Conservation (phyloP, 2,329 filamentous ascomycete species). For the Lachnellula suecica region DNA sequence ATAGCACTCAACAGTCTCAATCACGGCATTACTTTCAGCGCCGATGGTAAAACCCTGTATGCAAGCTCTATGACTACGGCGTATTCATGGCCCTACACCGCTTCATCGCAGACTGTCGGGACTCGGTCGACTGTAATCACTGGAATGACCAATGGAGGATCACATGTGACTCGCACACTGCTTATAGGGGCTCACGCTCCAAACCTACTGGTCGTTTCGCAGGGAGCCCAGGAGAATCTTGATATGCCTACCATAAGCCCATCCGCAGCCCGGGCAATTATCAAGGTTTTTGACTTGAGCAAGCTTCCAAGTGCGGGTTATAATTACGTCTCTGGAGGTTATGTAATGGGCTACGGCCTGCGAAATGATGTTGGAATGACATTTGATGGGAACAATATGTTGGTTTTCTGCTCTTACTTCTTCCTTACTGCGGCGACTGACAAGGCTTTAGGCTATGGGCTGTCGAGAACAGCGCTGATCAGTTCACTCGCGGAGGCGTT, state of each 20-base stretch:
- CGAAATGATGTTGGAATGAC: slow-evolving; percentile 21
- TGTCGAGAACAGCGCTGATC: slow-evolving; percentile 14
- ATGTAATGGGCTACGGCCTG: slow-evolving; percentile 17
- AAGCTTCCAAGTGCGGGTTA: slow-evolving; percentile 13
- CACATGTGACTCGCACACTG: slow-evolving; percentile 16
- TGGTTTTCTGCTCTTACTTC: neutral
- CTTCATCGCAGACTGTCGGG: slow-evolving; percentile 4
- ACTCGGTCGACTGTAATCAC: slow-evolving; percentile 8
- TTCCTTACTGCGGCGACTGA: neutral
- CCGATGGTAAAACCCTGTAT: slow-evolving; percentile 18
- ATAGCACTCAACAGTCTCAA: slow-evolving; percentile 12
- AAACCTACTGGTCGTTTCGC: slow-evolving; percentile 18
- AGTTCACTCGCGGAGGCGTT: slow-evolving; percentile 6
- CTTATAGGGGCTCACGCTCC: slow-evolving; percentile 12
- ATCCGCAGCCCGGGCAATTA: slow-evolving; percentile 14
- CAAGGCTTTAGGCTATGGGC: slow-evolving; percentile 8
- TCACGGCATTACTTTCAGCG: slow-evolving; percentile 10
- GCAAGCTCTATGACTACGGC: slow-evolving; percentile 20
- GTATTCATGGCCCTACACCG: slow-evolving; percentile 15
- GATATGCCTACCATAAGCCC: slow-evolving; percentile 13
- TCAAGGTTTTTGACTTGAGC: slow-evolving; percentile 21
- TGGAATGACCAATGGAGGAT: slow-evolving; percentile 14
- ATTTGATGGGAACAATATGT: slow-evolving; percentile 20
- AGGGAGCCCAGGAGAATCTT: slow-evolving; percentile 19
- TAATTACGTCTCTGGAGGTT: slow-evolving; percentile 17